Base-by-base conservation (phyloP, 2,329 filamentous ascomycete genomes). In the Venturiaceae sp. region DNA sequence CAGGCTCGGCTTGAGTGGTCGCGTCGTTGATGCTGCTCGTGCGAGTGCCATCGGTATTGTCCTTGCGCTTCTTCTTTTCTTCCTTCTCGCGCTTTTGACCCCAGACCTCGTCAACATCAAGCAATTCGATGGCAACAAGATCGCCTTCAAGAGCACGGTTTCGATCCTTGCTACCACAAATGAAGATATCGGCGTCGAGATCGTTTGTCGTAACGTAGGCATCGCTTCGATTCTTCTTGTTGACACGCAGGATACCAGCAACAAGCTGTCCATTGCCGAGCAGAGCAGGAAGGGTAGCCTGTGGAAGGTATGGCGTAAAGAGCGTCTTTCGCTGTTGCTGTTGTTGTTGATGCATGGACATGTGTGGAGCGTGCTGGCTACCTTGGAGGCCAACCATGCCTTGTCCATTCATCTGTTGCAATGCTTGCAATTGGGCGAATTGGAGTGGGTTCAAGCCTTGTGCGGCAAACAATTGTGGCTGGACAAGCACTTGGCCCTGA, bases 21-120 rank as follows among this genome's bases (percentile, higher is more conserved):
- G 77, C 77, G 62, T 84, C 81, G 66, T 82, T 85, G 67, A 84
- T 89, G 63, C 83, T 87, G 62, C 87, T 87, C 64, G 86, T 86
- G 63, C 92, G 86, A 60, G 90, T 92, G 70, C 97, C 94, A 50
- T 50, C 44, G 34, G 91, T 95, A 60, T 96, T 95, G 69, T 99
- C 94, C 80, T 99, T 99, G 72, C 94, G 89, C 79, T 97, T 99
- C 84, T 99, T 99, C 83, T 99, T 99, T 73, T 99, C 94, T 75
- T 99, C 94, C 73, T 99, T 99, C 74, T 99, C 94, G 59, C 91
- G 90, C 81, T 99, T 99, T 78, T 99, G 94, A 26, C 87, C 84
- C 94, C 94, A 99, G 2, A 99, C 94, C 70, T 99, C 94, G 70
- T 97, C 94, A 7, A 99, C 94, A 68, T 99, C 92, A 55, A 99